These are phyloP conservation scores for Fusarium bactridioides DNA, from an alignment of 2,329 filamentous ascomycete genomes.

Conservation along the genomic window DNA sequence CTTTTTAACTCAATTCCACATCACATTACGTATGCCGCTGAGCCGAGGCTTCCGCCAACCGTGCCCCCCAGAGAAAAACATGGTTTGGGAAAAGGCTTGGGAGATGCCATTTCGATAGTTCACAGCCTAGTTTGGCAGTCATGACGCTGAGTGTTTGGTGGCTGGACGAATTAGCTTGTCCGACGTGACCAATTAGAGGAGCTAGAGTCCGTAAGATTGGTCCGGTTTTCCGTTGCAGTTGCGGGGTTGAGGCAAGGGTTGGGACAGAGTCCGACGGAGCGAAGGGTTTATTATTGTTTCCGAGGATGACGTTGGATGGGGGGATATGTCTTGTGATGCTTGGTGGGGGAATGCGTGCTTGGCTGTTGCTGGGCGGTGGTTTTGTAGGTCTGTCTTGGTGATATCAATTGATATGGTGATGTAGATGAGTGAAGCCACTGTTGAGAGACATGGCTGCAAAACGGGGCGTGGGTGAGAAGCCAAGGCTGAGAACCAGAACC, in stretches of 20 bases:
- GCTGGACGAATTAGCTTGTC: not conserved
- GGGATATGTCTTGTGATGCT: not conserved
- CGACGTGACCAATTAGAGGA: not conserved
- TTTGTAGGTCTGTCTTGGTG: not conserved
- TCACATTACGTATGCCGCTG: not conserved
- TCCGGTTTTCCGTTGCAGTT: not conserved
- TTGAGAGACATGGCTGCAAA: not conserved
- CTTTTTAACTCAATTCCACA: not conserved
- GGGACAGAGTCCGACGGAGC: not conserved
- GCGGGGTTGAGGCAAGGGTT: not conserved
- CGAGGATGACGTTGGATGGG: not conserved
- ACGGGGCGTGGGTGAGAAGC: not conserved
- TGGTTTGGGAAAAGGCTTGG: not conserved
- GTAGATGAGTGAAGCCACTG: not conserved
- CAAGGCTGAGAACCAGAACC: not conserved
- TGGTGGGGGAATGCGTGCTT: too few relatives aligned
- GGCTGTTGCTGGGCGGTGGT: not conserved
- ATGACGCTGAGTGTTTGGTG: not conserved
- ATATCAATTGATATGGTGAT: not conserved
- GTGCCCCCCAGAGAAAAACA: not conserved
- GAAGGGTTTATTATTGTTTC: not conserved
- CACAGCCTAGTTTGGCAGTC: not conserved
- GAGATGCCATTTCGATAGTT: not conserved
- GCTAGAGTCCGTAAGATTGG: too few relatives aligned
- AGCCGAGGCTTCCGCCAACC: not conserved